phyloP scores from a whole-genome alignment of 2,329 filamentous ascomycete genomes.

The Diaporthe sp. region DNA sequence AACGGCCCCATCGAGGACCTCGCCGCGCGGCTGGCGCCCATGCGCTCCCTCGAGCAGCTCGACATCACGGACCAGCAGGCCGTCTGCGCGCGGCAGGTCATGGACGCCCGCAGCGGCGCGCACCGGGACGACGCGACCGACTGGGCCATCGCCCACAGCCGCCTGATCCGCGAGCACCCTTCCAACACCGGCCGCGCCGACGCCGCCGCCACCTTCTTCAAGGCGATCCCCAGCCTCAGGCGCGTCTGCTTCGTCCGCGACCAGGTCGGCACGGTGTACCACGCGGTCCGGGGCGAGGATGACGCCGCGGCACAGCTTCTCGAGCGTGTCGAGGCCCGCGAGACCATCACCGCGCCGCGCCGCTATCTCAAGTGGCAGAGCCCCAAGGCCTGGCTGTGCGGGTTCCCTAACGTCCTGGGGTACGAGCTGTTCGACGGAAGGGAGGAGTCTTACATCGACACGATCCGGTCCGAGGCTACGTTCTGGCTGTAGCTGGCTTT shows the following conservation, averaged over 20 bases:
- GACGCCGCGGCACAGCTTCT: background rate
- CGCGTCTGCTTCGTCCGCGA: constrained; percentile 40
- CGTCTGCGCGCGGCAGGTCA: constrained; percentile 1
- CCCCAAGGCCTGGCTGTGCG: constrained; percentile 32
- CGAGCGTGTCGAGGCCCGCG: constrained; percentile 19
- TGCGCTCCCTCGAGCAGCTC: constrained; percentile 37
- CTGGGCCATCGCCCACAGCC: constrained; percentile 38
- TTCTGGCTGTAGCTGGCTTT: constrained; percentile 28
- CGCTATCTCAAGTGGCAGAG: constrained; percentile 28
- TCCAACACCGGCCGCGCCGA: constrained; percentile 19
- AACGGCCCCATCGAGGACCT: constrained; percentile 32
- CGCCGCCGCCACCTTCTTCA: constrained; percentile 37
- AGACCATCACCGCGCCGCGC: constrained; percentile 13
- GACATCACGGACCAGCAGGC: constrained; percentile 40
- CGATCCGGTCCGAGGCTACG: background rate
- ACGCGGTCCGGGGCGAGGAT: constrained; percentile 12
- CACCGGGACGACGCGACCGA: constrained; percentile 16
- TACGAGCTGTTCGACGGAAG: constrained; percentile 24
- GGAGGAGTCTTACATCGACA: background rate
- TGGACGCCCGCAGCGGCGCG: background rate
- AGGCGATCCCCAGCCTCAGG: constrained; percentile 24
- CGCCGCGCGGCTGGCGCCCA: constrained; percentile 9
- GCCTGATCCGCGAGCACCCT: constrained; percentile 16
- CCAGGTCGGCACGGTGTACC: constrained; percentile 35
- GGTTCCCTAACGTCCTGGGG: constrained; percentile 36